Base-by-base conservation (phyloP, 1,284 basidiomycete species). In the Pascua sp. region DNA sequence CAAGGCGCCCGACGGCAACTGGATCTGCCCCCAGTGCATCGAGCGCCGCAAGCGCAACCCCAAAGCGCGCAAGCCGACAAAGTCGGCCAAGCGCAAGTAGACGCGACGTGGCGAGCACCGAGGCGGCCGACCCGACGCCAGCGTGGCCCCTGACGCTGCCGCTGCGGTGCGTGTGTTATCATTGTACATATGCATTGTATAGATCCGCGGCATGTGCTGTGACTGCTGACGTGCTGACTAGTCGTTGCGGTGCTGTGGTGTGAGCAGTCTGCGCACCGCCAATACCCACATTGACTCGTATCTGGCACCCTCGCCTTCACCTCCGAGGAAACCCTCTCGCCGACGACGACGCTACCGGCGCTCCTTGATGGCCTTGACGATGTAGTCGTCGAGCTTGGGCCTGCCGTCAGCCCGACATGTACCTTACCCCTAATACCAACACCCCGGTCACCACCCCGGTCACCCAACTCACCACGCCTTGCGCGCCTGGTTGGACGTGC, bases 21-120 rank as follows among this genome's bases (percentile, higher is more conserved):
- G 92, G 91, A 89, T 84, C 70, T 95, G 91, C 72, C 81, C 42
- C 87, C 88, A 70, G 52, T 75, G 73, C 52, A 61, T 62, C 11
- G 70, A 72, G 61, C 57, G 67, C 44, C 60, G 64, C 47, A 71
- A 69, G 62, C 66, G 65, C 51, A 62, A 67, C 48, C 66, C 66
- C 11, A 67, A 66, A 55, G 50, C 55, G 18, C 70, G 69, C 48
- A 68, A 67, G 61, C 47, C 58, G 24, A 51, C 55, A 43, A 64
- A 49, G 51, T 32, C 57, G 32, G 47, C 46, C 39, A 61, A 61
- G 48, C 56, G 60, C 50, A 52, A 53, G 55, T 57, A 45, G 37
- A 11, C 48, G 40, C 38, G 71, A 7, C 24, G 24, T 32, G 24
- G 24, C 24, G 24, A 32, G 24, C 24, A 32, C 24, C 24, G 24